A percentile compares a stretch with the other conserved stretches of the same genome.
These are phyloP conservation scores for Diplodia intermedia DNA, from an alignment of 2,329 filamentous ascomycete species.

Conservation along the genomic window DNA sequence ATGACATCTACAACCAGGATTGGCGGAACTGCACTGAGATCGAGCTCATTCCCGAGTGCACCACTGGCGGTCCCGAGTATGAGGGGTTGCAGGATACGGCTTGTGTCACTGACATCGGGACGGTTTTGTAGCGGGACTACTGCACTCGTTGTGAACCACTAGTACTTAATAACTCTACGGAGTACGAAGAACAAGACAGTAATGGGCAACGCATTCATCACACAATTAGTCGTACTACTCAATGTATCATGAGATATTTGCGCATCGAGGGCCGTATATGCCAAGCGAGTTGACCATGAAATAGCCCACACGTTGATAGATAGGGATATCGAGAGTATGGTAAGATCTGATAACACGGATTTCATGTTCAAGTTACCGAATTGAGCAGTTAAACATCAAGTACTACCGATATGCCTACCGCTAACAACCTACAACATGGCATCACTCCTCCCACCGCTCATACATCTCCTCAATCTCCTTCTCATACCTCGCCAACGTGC, in stretches of 20 bases:
- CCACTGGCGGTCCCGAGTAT: not conserved
- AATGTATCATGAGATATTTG: not conserved
- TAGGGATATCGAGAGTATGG: not conserved
- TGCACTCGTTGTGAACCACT: not conserved
- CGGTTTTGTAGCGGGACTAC: not conserved
- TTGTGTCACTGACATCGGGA: not conserved
- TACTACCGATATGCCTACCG: too few species aligned
- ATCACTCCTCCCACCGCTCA: not conserved
- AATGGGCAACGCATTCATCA: not conserved
- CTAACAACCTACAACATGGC: too few species aligned
- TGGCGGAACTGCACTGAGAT: constrained; percentile 2
- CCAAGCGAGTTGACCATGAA: not conserved
- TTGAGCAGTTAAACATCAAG: too few species aligned
- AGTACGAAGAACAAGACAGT: not conserved
- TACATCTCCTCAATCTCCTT: constrained; percentile 8
- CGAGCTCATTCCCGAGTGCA: constrained; percentile 4
- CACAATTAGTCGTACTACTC: not conserved
- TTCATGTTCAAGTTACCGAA: too few species aligned
- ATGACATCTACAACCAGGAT: not conserved
- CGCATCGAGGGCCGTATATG: not conserved
- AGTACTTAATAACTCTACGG: not conserved
- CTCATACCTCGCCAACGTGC: constrained; percentile 9
- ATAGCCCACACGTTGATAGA: not conserved
- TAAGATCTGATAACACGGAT: too few species aligned
- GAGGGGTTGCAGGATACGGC: not conserved